Percentiles rank a stretch among this genome's conserved stretches.
phyloP scores from a whole-genome alignment of 495 filamentous ascomycete genomes.

The Xylaria sp. region DNA sequence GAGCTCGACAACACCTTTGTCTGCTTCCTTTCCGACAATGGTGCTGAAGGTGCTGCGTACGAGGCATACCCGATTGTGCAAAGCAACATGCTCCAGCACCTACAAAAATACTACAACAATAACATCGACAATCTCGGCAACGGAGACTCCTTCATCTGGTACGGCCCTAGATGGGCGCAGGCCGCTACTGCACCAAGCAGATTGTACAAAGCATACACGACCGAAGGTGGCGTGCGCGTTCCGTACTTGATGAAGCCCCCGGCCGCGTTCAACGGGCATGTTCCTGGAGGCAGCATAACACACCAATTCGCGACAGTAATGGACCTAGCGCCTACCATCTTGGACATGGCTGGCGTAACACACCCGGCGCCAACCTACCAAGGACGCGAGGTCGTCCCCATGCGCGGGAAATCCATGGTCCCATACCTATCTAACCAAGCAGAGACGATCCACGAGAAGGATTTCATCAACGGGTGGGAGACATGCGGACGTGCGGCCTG shows the following conservation, averaged over 20 bases:
- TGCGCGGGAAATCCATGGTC: slow-evolving; percentile 60
- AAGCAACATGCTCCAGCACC: slow-evolving; percentile 55
- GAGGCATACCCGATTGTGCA: slow-evolving; percentile 66
- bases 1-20: slow-evolving; percentile 71
- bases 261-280: slow-evolving; percentile 42
- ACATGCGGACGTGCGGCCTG: slow-evolving; percentile 48
- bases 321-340: slow-evolving; percentile 67
- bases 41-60: slow-evolving; percentile 68
- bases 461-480: slow-evolving; percentile 50
- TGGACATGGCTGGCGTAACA: slow-evolving; percentile 66
- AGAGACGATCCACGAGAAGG: slow-evolving; percentile 47
- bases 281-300: slow-evolving; percentile 53
- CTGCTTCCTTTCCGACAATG: slow-evolving; percentile 70
- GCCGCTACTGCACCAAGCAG: slow-evolving; percentile 69
- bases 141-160: slow-evolving; percentile 69
- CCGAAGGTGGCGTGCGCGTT: slow-evolving; percentile 66
- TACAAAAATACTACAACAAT: slow-evolving; percentile 71
- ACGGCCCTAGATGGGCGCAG: slow-evolving; percentile 70
- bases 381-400: slow-evolving; percentile 62
- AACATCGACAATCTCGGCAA: slow-evolving; percentile 67
- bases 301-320: slow-evolving; percentile 69
- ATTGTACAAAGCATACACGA: slow-evolving; percentile 69
- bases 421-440: slow-evolving; percentile 40
- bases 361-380: slow-evolving; percentile 65
- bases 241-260: slow-evolving; percentile 61